phyloP scores from a whole-genome alignment of 2,329 filamentous ascomycete genomes.

The Amphichorda felina region DNA sequence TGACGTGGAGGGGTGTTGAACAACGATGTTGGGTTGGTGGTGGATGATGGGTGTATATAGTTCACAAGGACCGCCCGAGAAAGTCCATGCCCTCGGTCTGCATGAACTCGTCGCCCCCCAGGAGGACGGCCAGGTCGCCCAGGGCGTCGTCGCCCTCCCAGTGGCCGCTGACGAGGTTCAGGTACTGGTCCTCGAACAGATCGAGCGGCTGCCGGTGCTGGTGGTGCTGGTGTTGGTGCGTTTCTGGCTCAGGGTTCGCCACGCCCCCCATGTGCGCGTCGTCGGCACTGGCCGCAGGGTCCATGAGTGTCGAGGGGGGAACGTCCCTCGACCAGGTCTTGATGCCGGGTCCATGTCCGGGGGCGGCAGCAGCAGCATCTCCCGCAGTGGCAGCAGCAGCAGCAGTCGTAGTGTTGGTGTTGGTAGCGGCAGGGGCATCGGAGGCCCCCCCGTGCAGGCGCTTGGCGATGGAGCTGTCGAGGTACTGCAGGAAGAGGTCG shows the following conservation, averaged over 20 bases:
- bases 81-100: slow-evolving; percentile 1
- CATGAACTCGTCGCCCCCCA: slow-evolving; percentile 6
- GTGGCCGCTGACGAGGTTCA: slow-evolving; percentile 18
- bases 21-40: too few species aligned
- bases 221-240: too few species aligned
- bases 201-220: slow-evolving; percentile 11
- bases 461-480: slow-evolving; percentile 23
- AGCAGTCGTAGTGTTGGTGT: not conserved
- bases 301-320: not conserved
- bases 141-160: slow-evolving; percentile 23
- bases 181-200: slow-evolving; percentile 21
- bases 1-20: too few species aligned
- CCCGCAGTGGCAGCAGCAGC: not conserved
- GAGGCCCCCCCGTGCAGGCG: slow-evolving; percentile 14
- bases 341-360: not conserved
- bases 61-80: not conserved
- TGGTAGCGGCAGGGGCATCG: slow-evolving; percentile 1
- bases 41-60: too few species aligned
- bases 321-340: not conserved
- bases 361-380: not conserved
- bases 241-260: slow-evolving; percentile 5
- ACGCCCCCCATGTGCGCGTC: not conserved
- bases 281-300: not conserved
- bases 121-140: slow-evolving; percentile 19
- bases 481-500: slow-evolving; percentile 23